Percentiles rank a stretch among this genome's conserved stretches.
These are phyloP conservation scores for Saturnispora bothae DNA, from an alignment of 805 yeast species.

Conservation along the genomic window DNA sequence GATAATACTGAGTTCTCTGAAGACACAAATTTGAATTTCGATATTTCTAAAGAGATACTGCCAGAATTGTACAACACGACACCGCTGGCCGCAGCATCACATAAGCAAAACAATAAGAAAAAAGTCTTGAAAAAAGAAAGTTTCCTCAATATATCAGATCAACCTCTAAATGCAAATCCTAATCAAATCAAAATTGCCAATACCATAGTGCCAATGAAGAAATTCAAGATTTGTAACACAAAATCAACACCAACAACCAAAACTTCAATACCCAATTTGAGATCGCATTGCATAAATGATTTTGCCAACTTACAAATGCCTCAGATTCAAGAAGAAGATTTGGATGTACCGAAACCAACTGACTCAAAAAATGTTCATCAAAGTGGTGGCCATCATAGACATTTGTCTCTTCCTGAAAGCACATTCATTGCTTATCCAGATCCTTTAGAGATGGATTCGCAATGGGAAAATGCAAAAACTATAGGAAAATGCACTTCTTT, in stretches of 20 bases:
- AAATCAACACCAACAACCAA: conserved; percentile 7
- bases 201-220: conserved; percentile 5
- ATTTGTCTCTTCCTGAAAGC: conserved; percentile 19
- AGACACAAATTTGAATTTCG: conserved; percentile 3
- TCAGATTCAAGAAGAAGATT: neutral
- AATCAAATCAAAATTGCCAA: neutral
- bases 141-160: conserved; percentile 16
- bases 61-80: neutral
- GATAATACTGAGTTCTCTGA: conserved; percentile 7
- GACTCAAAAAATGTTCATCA: neutral
- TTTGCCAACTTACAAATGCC: neutral
- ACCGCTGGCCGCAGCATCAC: too few relatives aligned
- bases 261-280: conserved; percentile 8
- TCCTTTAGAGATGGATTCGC: conserved; percentile 1
- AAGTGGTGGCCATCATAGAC: conserved; percentile 12
- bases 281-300: neutral
- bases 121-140: conserved; percentile 24
- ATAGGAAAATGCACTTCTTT: conserved; percentile 25
- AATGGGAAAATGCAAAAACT: conserved; percentile 10
- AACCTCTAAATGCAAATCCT: conserved; percentile 4
- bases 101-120: conserved; percentile 7
- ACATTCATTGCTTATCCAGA: conserved; percentile 15
- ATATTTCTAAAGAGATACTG: neutral
- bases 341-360: conserved; percentile 4
- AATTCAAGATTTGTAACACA: conserved; percentile 6